Percentiles rank a stretch among this genome's conserved stretches.
phyloP scores from a whole-genome alignment of 2,329 filamentous ascomycete genomes.

The Penicillium sp. region DNA sequence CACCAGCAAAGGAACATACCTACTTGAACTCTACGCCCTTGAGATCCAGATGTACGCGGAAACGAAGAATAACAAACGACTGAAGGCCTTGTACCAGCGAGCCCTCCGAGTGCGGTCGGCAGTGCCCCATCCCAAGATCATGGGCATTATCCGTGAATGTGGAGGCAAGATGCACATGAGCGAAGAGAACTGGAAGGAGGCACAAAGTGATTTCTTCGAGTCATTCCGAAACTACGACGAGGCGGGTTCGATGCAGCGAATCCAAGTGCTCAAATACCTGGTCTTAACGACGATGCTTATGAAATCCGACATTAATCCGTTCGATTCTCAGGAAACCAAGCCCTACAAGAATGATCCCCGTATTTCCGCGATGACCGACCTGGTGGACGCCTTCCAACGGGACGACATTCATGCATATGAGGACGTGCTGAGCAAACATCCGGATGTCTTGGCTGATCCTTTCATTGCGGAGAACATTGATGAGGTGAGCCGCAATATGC shows the following conservation, averaged over 20 bases:
- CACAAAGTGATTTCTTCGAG: constrained; percentile 96
- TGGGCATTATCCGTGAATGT: constrained; percentile 98
- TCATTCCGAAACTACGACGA: constrained; percentile 99
- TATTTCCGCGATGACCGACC: constrained; percentile 93
- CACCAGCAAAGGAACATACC: constrained; percentile 92
- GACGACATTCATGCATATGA: constrained; percentile 94
- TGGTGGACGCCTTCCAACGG: constrained; percentile 93
- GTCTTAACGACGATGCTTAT: constrained; percentile 97
- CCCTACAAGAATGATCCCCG: constrained; percentile 94
- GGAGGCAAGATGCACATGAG: constrained; percentile 99
- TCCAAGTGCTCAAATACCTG: constrained; percentile 95
- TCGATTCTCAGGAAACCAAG: constrained; percentile 98
- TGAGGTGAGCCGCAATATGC: constrained; percentile 96
- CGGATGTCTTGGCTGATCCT: constrained; percentile 82
- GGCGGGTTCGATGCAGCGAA: constrained; percentile 90
- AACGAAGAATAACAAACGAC: constrained; percentile 93
- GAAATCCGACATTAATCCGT: constrained; percentile 97
- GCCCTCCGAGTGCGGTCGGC: constrained; percentile 93
- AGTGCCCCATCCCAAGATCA: constrained; percentile 96
- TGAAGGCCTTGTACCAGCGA: constrained; percentile 88
- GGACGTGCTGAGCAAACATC: constrained; percentile 79
- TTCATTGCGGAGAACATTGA: constrained; percentile 99
- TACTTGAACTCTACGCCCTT: constrained; percentile 89
- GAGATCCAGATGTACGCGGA: constrained; percentile 99
- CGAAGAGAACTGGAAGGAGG: constrained; percentile 98